Evolutionary conservation across 1,139 yeast species (phyloP).

Genomic region (Zhuliangozyma blackwelliae): DNA sequence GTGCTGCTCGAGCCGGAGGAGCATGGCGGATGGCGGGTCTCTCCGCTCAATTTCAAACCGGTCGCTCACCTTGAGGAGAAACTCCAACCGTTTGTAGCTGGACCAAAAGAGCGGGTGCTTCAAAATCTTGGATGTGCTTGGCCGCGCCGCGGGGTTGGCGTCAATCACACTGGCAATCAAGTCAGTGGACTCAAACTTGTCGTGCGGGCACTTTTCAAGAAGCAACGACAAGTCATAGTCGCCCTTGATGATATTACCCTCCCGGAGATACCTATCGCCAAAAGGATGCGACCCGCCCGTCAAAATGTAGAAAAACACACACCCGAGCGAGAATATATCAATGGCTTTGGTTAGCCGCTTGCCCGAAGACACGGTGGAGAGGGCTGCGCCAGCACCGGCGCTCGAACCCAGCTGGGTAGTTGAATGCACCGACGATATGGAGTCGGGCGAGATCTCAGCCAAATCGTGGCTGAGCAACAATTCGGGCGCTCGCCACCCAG

Average conservation of each 20-base stretch:
- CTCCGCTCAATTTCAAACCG: conserved; percentile 83
- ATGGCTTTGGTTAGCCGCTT: conserved; percentile 83
- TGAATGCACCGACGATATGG: conserved; percentile 33
- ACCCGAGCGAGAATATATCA: conserved; percentile 91
- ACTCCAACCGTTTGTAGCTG: conserved; percentile 69
- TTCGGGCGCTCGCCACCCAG: conserved; percentile 99
- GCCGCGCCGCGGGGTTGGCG: conserved; percentile 65
- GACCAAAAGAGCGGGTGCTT: conserved; percentile 91
- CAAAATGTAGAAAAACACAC: conserved; percentile 84
- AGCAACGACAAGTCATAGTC: conserved; percentile 51
- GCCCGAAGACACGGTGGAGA: conserved; percentile 16
- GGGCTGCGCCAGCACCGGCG: neutral
- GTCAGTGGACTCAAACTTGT: conserved; percentile 64
- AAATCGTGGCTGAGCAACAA: conserved; percentile 49
- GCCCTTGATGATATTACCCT: conserved; percentile 80
- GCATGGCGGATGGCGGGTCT: conserved; percentile 75
- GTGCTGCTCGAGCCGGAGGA: conserved; percentile 55
- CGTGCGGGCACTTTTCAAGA: conserved; percentile 37
- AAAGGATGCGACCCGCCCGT: conserved; percentile 91
- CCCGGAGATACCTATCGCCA: conserved; percentile 84
- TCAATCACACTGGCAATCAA: conserved; percentile 70
- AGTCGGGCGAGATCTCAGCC: conserved; percentile 38
- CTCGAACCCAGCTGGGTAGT: neutral
- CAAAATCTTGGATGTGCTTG: conserved; percentile 63
- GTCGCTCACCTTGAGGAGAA: conserved; percentile 82